Evolutionary conservation across 2,329 filamentous ascomycete species (phyloP), one percentile per base, ranked within the genome.

Genomic region (Knufia fluminis): DNA sequence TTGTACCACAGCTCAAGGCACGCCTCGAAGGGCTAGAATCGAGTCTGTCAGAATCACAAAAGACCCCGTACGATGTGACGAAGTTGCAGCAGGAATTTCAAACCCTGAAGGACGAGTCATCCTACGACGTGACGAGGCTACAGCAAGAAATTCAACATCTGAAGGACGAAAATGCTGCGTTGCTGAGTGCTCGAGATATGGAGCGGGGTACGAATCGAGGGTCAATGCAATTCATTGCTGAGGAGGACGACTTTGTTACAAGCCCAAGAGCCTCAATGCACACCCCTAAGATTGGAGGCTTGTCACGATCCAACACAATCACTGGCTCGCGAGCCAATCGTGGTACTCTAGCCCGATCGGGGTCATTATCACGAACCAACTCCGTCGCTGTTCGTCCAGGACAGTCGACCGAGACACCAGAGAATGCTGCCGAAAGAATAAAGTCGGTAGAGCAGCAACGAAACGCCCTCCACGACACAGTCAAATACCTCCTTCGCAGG

Each of bases 361-460:
- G 68, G 9, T 76, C 74, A 1, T 60, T 87, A 31, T 77, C 79
- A 7, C 73, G 84, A 53, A 83, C 83, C 6, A 68, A 71, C 44
- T 76, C 75, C 0, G 66, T 74, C 6, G 65, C 63, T 47, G 64
- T 59, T 72, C 83, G 71, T 49, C 31, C 44, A 16, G 24, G 28
- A 17, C 71, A 71, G 62, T 65, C 66, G 61, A 39, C 52, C 51
- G 78, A 86, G 58, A 80, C 79, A 3, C 75, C 81, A 48, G 86
- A 91, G 48, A 76, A 79, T 9, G 68, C 90, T 14, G 79, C 82
- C 1, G 89, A 95, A 57, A 79, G 86, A 24, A 75, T 95, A 16
- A 95, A 94, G 66, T 91, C 97, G 57, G 83, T 96, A 9, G 91
- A 97, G 67, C 82, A 87, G 38, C 92, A 98, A 69, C 80, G 92